Conservation (phyloP, 257 asterid species). For the Solanum appendiculatum region DNA sequence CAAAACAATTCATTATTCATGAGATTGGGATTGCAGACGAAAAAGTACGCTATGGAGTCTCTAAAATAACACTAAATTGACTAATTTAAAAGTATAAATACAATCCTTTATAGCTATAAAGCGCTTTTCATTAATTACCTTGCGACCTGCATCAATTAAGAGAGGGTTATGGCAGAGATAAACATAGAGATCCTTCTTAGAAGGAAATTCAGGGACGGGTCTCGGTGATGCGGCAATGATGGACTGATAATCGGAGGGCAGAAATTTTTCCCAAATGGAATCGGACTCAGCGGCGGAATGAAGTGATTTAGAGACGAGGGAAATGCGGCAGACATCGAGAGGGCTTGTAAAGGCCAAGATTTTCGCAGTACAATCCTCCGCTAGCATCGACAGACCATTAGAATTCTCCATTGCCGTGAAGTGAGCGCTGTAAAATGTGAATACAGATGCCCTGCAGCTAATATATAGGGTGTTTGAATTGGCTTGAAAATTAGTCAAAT, state of each 20-base stretch:
- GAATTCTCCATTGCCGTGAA: background rate
- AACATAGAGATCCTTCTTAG: background rate
- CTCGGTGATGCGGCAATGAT: background rate
- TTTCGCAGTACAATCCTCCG: background rate
- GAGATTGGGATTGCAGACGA: background rate
- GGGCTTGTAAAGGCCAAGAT: background rate
- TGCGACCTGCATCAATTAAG: slow-evolving; percentile 1
- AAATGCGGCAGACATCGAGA: background rate
- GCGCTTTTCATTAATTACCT: background rate
- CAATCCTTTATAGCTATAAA: too few relatives aligned
- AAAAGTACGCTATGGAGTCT: background rate
- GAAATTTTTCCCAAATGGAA: background rate
- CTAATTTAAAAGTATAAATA: too few relatives aligned
- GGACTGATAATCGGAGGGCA: background rate
- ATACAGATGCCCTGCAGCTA: background rate
- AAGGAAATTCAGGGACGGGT: background rate
- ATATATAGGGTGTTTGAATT: too few relatives aligned
- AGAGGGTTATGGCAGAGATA: background rate
- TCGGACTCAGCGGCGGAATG: background rate
- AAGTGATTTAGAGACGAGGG: background rate
- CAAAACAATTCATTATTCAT: too few relatives aligned
- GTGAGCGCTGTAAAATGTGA: background rate
- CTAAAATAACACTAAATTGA: background rate
- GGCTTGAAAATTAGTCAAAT: too few relatives aligned
- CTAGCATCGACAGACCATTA: background rate